Conservation (phyloP, 1,284 basidiomycete species). For the Crocinoboletus sp. region DNA sequence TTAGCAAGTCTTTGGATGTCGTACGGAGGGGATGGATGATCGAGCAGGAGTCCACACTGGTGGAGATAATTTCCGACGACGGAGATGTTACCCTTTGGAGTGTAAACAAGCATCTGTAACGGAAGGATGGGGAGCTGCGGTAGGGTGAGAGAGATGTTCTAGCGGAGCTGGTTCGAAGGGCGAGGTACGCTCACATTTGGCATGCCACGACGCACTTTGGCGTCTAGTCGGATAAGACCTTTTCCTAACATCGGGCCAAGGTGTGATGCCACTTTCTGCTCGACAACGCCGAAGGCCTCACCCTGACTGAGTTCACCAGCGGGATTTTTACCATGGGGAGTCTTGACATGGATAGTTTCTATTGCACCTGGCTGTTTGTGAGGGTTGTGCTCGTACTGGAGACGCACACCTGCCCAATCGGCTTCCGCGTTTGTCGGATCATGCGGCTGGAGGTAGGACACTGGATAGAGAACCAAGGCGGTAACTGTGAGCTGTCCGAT, state of each 20-base stretch:
- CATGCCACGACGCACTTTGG: conserved; percentile 62
- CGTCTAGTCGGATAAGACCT: conserved; percentile 82
- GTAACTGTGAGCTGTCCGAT: conserved; percentile 82
- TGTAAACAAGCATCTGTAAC: conserved; percentile 86
- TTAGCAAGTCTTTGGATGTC: conserved; percentile 56
- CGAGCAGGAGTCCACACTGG: conserved; percentile 65
- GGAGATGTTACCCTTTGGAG: conserved; percentile 85
- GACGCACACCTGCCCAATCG: conserved; percentile 76
- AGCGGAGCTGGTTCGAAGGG: conserved; percentile 10
- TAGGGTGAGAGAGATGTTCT: conserved; percentile 20
- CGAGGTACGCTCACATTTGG: conserved; percentile 46
- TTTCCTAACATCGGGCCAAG: conserved; percentile 79
- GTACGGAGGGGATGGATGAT: conserved; percentile 67
- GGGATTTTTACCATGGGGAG: conserved; percentile 49
- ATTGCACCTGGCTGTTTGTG: conserved; percentile 48
- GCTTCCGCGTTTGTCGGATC: conserved; percentile 40
- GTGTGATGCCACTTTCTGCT: conserved; percentile 72
- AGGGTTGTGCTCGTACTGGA: conserved; percentile 65
- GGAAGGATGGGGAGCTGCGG: conserved; percentile 71
- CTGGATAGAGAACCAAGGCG: conserved; percentile 83
- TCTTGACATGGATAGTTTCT: conserved; percentile 80
- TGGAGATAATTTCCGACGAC: conserved; percentile 77
- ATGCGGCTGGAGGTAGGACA: conserved; percentile 60
- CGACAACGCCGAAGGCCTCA: conserved; percentile 81
- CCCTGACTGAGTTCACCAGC: conserved; percentile 50